phyloP scores from a whole-genome alignment of 345 rosid genomes.

The Syzygium grande region DNA sequence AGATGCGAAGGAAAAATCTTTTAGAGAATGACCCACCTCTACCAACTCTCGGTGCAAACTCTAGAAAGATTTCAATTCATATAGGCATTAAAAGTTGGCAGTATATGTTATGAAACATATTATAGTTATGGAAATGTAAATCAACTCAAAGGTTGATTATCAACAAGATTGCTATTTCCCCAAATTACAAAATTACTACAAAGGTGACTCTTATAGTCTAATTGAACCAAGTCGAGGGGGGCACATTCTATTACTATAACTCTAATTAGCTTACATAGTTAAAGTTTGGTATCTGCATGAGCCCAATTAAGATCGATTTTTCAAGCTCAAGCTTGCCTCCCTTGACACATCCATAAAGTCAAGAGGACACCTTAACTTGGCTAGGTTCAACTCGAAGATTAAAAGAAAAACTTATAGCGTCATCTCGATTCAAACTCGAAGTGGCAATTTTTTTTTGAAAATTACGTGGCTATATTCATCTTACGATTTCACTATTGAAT shows the following conservation, averaged over 20 bases:
- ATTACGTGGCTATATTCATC: neutral
- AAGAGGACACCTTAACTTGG: neutral
- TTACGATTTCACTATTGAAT: neutral
- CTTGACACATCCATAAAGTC: neutral
- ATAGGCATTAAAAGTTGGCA: neutral
- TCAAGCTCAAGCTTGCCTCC: neutral
- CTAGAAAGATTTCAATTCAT: neutral
- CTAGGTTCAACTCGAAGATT: rapidly evolving
- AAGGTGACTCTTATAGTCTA: neutral
- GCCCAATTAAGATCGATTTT: neutral
- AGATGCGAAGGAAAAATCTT: neutral
- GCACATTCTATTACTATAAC: neutral
- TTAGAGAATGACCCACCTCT: neutral
- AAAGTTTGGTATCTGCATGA: neutral
- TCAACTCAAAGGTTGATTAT: neutral
- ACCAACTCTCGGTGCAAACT: neutral
- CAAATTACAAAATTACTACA: neutral
- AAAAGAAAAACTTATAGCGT: neutral
- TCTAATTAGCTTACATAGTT: neutral
- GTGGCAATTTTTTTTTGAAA: neutral
- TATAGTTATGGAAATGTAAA: neutral
- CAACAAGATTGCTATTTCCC: neutral
- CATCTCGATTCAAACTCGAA: neutral
- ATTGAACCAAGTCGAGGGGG: neutral
- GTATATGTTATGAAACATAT: neutral